Conservation (phyloP, 306 rosid genomes). For the Malus fusca region DNA sequence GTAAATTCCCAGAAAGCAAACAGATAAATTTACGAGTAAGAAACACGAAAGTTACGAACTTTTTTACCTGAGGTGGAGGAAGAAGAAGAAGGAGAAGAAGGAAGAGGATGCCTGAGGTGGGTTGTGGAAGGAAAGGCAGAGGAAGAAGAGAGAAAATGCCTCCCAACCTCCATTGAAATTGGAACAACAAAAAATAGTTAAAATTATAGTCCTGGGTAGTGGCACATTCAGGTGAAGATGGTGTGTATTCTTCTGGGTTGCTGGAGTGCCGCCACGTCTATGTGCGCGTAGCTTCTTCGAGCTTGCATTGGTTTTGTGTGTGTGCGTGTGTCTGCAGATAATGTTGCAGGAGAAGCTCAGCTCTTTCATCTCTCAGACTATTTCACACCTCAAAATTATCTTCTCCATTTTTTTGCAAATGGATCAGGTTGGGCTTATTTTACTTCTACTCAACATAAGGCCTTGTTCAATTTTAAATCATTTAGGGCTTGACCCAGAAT, state of each 20-base stretch:
- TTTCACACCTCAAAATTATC: conserved; percentile 34
- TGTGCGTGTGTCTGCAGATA: conserved; percentile 22
- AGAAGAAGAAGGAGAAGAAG: conserved; percentile 28
- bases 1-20: background rate
- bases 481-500: background rate
- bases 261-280: background rate
- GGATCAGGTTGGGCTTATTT: conserved; percentile 27
- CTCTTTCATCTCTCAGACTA: conserved; percentile 9
- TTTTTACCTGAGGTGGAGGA: conserved; percentile 24
- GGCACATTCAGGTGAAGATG: background rate
- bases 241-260: background rate
- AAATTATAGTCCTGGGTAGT: background rate
- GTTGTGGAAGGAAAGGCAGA: conserved; percentile 52
- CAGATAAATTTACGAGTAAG: background rate
- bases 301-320: background rate
- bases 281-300: background rate
- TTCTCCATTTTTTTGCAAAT: background rate
- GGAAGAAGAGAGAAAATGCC: conserved; percentile 48
- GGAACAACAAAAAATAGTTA: background rate
- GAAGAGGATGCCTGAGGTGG: conserved; percentile 43
- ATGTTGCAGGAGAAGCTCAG: conserved; percentile 15
- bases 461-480: background rate
- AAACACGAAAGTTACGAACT: background rate
- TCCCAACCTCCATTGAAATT: conserved; percentile 69
- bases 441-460: too few relatives aligned